A percentile compares a stretch with the other conserved stretches of the same genome.
Conservation (phyloP, 768 basidiomycete species). For the Xerocomellus chrysenteron region DNA sequence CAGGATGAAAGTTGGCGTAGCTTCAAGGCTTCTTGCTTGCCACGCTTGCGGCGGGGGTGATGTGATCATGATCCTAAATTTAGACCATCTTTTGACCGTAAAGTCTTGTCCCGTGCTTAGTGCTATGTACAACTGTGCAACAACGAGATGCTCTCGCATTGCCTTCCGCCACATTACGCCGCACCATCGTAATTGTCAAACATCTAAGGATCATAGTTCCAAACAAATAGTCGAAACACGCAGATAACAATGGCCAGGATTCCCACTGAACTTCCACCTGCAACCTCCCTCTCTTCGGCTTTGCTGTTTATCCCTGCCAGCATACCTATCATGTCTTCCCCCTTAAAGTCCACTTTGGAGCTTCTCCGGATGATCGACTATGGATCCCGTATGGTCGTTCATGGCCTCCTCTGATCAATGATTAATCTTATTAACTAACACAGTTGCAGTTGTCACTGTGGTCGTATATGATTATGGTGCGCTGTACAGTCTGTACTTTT, state of each 20-base stretch:
- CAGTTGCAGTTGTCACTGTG: background rate
- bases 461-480: slow-evolving; percentile 11
- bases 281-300: too few relatives aligned
- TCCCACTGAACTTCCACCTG: too few relatives aligned
- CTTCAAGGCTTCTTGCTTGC: background rate
- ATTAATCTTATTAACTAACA: background rate
- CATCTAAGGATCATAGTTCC: too few relatives aligned
- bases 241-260: too few relatives aligned
- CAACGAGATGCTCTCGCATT: background rate
- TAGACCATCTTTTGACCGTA: background rate
- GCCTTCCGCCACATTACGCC: background rate
- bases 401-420: background rate
- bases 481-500: background rate
- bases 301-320: too few relatives aligned
- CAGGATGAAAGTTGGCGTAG: background rate
- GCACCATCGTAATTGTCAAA: too few relatives aligned
- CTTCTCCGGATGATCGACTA: background rate
- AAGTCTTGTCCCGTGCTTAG: background rate
- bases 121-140: background rate
- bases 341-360: background rate
- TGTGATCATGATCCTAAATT: background rate
- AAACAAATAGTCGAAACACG: background rate
- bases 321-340: background rate
- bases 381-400: background rate
- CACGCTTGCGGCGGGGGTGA: background rate